These are phyloP conservation scores for Pseudogymnoascus sp. DNA, from an alignment of 2,329 filamentous ascomycete genomes.

Conservation along the genomic window DNA sequence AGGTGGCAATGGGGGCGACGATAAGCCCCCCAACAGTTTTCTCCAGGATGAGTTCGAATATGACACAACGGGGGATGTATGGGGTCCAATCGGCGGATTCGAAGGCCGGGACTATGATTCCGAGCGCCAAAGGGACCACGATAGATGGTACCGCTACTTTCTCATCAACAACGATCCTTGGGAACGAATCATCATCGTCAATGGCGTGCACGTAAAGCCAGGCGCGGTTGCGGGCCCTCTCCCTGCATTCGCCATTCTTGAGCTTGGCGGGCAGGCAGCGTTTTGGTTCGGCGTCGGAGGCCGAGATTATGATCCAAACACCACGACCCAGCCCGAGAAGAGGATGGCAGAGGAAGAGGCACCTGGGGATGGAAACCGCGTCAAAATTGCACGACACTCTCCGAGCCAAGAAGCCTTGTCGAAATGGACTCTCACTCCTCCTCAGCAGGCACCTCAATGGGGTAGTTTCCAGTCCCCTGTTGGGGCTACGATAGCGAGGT, in stretches of 20 bases:
- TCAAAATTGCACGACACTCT: not conserved
- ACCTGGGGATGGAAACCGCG: not conserved
- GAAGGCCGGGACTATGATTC: not conserved
- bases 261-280: not conserved
- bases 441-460: not conserved
- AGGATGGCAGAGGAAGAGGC: not conserved
- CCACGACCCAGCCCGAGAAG: not conserved
- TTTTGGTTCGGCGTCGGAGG: conserved; percentile 1
- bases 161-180: conserved; percentile 20
- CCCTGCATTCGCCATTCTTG: conserved; percentile 21
- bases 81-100: not conserved
- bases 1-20: not conserved
- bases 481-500: too few relatives aligned
- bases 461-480: not conserved
- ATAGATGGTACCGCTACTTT: conserved; percentile 18
- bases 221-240: conserved; percentile 24
- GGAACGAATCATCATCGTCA: conserved; percentile 20
- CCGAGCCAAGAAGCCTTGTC: not conserved
- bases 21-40: not conserved
- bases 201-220: conserved; percentile 20
- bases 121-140: not conserved
- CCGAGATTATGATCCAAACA: not conserved
- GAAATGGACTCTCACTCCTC: not conserved
- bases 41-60: not conserved
- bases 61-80: not conserved